Evolutionary conservation across 495 filamentous ascomycete genomes (phyloP).

Genomic region (Sphaerosporella brunnea): DNA sequence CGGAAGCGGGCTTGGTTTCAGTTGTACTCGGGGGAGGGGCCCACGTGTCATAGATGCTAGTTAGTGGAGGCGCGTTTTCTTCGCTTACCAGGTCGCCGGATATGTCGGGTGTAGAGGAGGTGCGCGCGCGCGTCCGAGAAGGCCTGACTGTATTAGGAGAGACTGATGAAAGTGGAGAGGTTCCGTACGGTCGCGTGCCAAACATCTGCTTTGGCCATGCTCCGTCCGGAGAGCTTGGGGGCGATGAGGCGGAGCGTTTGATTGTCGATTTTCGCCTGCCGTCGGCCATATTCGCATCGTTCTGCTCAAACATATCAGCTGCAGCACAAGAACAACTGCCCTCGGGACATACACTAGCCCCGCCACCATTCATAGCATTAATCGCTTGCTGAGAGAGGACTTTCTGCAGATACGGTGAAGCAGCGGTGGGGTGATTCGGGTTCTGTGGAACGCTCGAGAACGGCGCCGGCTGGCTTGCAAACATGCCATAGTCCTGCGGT

Average conservation of each 20-base stretch:
- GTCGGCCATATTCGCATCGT: conserved; percentile 4
- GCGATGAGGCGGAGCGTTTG: conserved; percentile 10
- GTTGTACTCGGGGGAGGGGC: conserved; percentile 9
- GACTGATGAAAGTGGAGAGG: background rate
- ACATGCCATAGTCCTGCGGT: conserved; percentile 20
- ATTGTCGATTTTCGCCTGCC: conserved; percentile 15
- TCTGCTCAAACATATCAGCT: background rate
- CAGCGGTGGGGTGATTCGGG: conserved; percentile 19
- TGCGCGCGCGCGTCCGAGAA: conserved; percentile 22
- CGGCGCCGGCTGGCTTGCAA: conserved; percentile 19
- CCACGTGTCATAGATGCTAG: conserved; percentile 20
- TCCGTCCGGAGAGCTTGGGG: conserved; percentile 15
- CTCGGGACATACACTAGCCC: background rate
- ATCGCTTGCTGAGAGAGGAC: conserved; percentile 17
- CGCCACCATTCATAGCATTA: background rate
- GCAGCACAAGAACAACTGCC: background rate
- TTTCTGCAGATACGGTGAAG: conserved; percentile 24
- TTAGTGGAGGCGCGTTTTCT: conserved; percentile 17
- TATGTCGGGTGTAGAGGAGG: conserved; percentile 16
- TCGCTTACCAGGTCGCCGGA: background rate
- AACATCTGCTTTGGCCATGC: conserved; percentile 25
- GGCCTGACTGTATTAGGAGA: conserved; percentile 10
- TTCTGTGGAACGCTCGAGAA: conserved; percentile 20
- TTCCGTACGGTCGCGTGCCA: conserved; percentile 21
- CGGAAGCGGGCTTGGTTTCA: conserved; percentile 11